These are phyloP conservation scores for Taiozyma sp. DNA, from an alignment of 1,139 yeast species.

Conservation along the genomic window DNA sequence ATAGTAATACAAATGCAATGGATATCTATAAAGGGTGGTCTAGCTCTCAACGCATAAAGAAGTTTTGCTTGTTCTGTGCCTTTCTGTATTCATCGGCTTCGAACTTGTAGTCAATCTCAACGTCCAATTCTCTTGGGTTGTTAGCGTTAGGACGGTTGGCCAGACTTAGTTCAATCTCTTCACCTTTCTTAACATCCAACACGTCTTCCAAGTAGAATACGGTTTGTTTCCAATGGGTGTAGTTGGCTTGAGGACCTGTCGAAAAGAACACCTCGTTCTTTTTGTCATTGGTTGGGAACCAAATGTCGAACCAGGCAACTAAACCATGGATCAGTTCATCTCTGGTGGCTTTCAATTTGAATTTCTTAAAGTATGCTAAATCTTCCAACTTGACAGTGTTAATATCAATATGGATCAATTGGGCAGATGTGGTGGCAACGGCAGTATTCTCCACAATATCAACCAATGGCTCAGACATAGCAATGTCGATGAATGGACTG, in stretches of 20 bases:
- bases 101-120: constrained; percentile 51
- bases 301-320: constrained; percentile 93
- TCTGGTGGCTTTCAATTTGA: constrained; percentile 68
- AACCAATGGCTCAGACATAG: constrained; percentile 91
- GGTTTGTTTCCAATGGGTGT: constrained; percentile 97
- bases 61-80: constrained; percentile 48
- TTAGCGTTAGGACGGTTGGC: constrained; percentile 69
- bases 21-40: too few relatives aligned
- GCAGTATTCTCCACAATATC: constrained; percentile 83
- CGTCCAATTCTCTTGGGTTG: constrained; percentile 85
- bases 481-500: constrained; percentile 63
- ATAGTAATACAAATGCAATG: too few relatives aligned
- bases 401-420: constrained; percentile 79
- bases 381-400: constrained; percentile 85
- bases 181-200: constrained; percentile 74
- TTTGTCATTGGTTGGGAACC: constrained; percentile 54
- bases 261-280: constrained; percentile 62
- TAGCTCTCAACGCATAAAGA: constrained; percentile 50
- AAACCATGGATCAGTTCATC: constrained; percentile 85
- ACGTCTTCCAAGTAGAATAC: constrained; percentile 88
- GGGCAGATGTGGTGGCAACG: constrained; percentile 67
- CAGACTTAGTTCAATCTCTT: constrained; percentile 63
- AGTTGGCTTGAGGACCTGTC: constrained; percentile 78
- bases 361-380: constrained; percentile 65
- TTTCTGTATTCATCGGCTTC: constrained; percentile 33